phyloP scores from a whole-genome alignment of 2,329 filamentous ascomycete genomes.

The Emmonsiellopsis sp. region DNA sequence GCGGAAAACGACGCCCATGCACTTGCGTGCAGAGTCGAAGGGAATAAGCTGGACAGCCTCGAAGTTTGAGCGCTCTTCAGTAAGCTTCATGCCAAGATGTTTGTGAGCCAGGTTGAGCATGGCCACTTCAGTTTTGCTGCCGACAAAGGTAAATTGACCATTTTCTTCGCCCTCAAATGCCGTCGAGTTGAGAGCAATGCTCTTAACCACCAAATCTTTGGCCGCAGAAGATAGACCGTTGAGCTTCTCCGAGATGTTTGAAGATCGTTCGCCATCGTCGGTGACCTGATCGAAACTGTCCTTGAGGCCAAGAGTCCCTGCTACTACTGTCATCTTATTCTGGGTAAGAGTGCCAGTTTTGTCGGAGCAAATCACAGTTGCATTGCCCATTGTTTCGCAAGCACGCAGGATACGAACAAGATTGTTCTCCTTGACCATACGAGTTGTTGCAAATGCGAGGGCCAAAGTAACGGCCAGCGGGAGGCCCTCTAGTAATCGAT shows the following conservation, averaged over 20 bases:
- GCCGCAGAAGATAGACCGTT: constrained; percentile 22
- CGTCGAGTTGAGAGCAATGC: constrained; percentile 49
- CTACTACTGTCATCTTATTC: constrained; percentile 68
- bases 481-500: constrained; percentile 48
- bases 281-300: constrained; percentile 44
- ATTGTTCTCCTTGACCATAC: constrained; percentile 70
- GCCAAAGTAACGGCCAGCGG: constrained; percentile 70
- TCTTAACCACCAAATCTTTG: constrained; percentile 30
- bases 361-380: constrained; percentile 70
- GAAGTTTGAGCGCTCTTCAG: constrained; percentile 52
- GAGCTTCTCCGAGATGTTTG: constrained; percentile 19
- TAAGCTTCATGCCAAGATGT: constrained; percentile 53
- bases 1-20: constrained; percentile 42
- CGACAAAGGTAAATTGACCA: constrained; percentile 54
- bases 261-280: constrained; percentile 10
- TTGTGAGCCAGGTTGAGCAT: constrained; percentile 60
- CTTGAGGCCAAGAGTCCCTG: constrained; percentile 55
- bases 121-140: constrained; percentile 69
- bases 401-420: constrained; percentile 66
- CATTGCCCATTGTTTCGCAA: constrained; percentile 75
- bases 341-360: constrained; percentile 68
- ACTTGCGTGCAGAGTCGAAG: constrained; percentile 68
- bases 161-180: constrained; percentile 68
- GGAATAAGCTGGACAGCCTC: constrained; percentile 59
- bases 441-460: constrained; percentile 65